These are phyloP conservation scores for Casuarina cunninghamiana DNA, from an alignment of 306 rosid genomes.

Conservation along the genomic window DNA sequence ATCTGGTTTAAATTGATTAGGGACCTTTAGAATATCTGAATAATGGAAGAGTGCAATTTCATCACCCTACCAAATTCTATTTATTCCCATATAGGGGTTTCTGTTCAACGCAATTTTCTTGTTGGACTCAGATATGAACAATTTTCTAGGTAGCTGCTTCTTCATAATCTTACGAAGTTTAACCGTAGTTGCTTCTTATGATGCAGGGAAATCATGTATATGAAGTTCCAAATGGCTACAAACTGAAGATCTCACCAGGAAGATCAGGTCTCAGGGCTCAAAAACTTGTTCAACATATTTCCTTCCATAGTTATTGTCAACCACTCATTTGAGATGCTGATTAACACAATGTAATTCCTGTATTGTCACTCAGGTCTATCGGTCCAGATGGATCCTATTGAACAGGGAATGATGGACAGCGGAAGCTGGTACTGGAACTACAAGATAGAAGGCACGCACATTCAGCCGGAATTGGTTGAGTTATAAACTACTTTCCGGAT, in stretches of 20 bases:
- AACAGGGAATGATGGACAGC: constrained; percentile 51
- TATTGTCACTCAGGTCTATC: constrained; percentile 47
- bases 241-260: constrained; percentile 62
- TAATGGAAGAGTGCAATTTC: neutral
- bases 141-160: neutral
- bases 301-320: constrained; percentile 2
- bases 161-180: neutral
- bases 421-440: constrained; percentile 96
- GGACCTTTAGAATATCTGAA: neutral
- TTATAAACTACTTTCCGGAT: constrained; percentile 32
- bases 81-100: neutral
- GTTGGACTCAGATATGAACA: neutral
- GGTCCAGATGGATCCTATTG: constrained; percentile 55
- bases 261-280: constrained; percentile 50
- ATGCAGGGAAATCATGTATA: constrained; percentile 81
- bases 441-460: constrained; percentile 60
- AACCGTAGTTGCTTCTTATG: constrained; percentile 15
- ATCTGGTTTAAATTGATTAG: neutral
- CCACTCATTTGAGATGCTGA: constrained; percentile 8
- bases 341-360: too few relatives aligned
- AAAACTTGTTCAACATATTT: neutral
- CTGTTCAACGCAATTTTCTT: neutral
- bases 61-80: neutral
- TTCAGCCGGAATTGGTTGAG: constrained; percentile 65
- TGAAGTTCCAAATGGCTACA: constrained; percentile 90